Evolutionary conservation across 164 flowering plant genomes (phyloP), one percentile per base, ranked within the genome.

Genomic region (Protea cynaroides): DNA sequence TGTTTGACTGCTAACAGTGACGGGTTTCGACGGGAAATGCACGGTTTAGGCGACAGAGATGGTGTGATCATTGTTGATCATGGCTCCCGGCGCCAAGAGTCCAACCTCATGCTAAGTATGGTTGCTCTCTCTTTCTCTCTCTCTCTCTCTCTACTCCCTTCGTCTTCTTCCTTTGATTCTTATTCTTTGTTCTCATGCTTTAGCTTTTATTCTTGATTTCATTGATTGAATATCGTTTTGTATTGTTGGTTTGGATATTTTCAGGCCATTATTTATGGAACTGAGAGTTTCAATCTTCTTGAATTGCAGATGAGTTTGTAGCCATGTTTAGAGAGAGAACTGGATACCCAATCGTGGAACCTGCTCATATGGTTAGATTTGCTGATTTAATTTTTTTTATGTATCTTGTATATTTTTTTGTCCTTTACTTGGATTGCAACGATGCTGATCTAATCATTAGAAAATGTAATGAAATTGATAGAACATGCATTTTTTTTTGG

Each of bases 1-100:
- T 58, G 78, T 58, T 52, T 76, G 72, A 78, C 65, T 62, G 4
- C 71, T 58, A 71, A 69, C 62, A 75, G 62, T 72, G 81, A 68
- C 7, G 83, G 78, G 22, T 68, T 72, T 47, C 68, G 75, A 44
- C 49, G 62, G 67, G 70, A 64, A 43, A 51, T 40, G 13, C 11
- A 67, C 69, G 76, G 80, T 22, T 73, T 89, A 7, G 81, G 86
- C 12, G 79, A 70, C 9, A 74, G 65, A 62, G 97, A 93, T 68
- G 98, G 89, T 23, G 74, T 93, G 37, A 83, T 90, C 67, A 84
- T 93, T 56, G 97, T 93, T 15, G 98, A 93, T 64, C 98, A 93
- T 66, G 98, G 98, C 0, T 93, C 98, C 3, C 86, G 98, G 44
- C 88, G 98, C 38, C 70, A 59, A 58, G 96, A 90, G 63, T 90